Evolutionary conservation across 2,329 filamentous ascomycete species (phyloP), one percentile per base, ranked within the genome.

Genomic region (Penicillium frequentans): DNA sequence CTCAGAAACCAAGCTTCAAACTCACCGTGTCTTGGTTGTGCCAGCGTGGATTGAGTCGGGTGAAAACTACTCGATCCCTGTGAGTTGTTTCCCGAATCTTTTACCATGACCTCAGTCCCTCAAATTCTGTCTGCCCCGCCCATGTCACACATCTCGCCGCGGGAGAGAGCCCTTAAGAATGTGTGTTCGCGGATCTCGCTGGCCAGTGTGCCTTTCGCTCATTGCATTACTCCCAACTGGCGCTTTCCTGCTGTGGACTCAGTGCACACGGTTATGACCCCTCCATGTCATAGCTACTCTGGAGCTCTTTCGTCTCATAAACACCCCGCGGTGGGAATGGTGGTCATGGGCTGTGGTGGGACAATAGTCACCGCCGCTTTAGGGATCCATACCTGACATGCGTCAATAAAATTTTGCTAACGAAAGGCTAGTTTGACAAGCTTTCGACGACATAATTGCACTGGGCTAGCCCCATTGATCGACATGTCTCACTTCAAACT

Each of bases 401-500:
- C 6, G 39, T 42, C 19, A 19, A 37, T 19, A 9, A 48, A 10
- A 49, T 4, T 21, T 24, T 45, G 33, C 52, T 54, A 54, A 54
- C 33, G 14, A 10, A 14, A 48, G 10, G 11, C 7, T 52, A 72
- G 70, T 64, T 56, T 54, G 51, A 61, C 51, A 51, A 62, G 21
- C 45, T 60, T 62, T 45, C 55, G 60, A 53, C 63, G 58, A 57
- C 60, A 53, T 60, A 59, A 59, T 27, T 63, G 58, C 57, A 61
- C 58, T 61, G 60, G 56, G 54, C 57, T 55, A 52, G 39, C 39
- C 57, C 64, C 65, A 55, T 60, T 67, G 54, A 58, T 57, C 68
- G 82, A 71, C 42, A 90, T 90, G 87, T 77, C 84, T 61, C 84
- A 88, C 69, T 98, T 98, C 77, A 90, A 88, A 73, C 89, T 88